These are phyloP conservation scores for Cryptomeria japonica DNA, from an alignment of 75 land plant species.

Conservation along the genomic window DNA sequence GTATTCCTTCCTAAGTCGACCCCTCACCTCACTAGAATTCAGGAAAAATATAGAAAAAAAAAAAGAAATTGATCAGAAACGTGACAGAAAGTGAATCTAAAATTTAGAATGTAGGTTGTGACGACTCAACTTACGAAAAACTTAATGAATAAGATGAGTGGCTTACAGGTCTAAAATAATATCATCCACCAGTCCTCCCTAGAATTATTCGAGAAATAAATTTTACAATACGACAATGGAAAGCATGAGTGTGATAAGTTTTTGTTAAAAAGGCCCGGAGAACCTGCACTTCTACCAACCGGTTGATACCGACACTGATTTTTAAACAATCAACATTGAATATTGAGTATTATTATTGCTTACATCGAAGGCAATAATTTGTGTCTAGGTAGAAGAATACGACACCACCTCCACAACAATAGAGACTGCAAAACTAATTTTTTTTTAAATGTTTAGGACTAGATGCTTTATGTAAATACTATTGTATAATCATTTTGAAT, in stretches of 20 bases:
- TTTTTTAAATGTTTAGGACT: no score
- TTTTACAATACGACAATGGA: background rate
- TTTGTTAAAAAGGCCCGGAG: background rate
- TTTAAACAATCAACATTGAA: background rate
- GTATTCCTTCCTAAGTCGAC: background rate
- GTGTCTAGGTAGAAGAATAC: background rate
- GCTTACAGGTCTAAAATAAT: background rate
- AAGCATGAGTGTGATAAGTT: background rate
- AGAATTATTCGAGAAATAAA: background rate
- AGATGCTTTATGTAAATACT: no score
- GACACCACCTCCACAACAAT: background rate
- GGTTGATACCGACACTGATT: background rate
- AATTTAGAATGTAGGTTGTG: background rate
- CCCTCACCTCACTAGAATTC: background rate
- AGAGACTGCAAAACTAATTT: background rate
- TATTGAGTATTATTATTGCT: background rate
- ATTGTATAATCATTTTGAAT: no score
- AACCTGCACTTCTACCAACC: background rate
- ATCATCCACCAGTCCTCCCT: background rate
- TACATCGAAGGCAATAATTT: background rate
- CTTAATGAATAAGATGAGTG: background rate
- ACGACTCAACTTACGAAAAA: background rate
- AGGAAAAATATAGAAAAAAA: background rate
- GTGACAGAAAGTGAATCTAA: background rate
- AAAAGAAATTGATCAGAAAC: background rate